A percentile compares a stretch with the other conserved stretches of the same genome.
Evolutionary conservation across 148 eudicot species (phyloP).

Genomic region (Rhododendron ovatum): DNA sequence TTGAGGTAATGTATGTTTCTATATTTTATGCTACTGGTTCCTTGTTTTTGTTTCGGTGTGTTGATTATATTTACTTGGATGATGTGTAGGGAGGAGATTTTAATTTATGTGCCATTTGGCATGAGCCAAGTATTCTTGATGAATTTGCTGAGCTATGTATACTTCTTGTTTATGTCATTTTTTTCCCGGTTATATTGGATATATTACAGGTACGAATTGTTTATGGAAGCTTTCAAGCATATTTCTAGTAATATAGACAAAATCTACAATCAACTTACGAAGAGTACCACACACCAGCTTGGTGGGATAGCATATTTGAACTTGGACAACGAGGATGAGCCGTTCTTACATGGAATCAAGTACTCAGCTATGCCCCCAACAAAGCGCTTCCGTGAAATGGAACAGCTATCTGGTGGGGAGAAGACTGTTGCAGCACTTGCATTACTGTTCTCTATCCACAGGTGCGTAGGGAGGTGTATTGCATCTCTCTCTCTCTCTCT

Average conservation of each 20-base stretch:
- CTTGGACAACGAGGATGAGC: conserved; percentile 90
- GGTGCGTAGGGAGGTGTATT: conserved; percentile 30
- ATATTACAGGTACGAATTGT: conserved; percentile 52
- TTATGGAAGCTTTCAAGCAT: conserved; percentile 90
- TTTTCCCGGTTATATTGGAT: too few species aligned
- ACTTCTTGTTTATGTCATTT: neutral
- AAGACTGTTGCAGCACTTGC: conserved; percentile 99
- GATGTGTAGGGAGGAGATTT: neutral
- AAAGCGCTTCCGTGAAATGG: conserved; percentile 96
- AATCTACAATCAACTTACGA: conserved; percentile 94
- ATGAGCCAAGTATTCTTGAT: neutral
- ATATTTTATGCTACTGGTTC: neutral
- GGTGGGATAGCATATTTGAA: conserved; percentile 96
- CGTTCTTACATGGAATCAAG: conserved; percentile 81
- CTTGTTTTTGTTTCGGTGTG: neutral
- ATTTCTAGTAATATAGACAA: conserved; percentile 77
- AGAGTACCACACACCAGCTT: conserved; percentile 77
- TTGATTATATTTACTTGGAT: neutral
- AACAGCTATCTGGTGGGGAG: conserved; percentile 96
- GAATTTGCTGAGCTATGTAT: neutral
- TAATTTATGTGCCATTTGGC: neutral
- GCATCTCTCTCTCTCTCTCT: neutral
- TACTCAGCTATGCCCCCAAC: conserved; percentile 98
- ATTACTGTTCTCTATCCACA: conserved; percentile 89
- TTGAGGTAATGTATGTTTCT: neutral